A percentile compares a stretch with the other conserved stretches of the same genome.
These are phyloP conservation scores for Phalaenopsis aphrodite DNA, from an alignment of 106 monocot species.

Conservation along the genomic window DNA sequence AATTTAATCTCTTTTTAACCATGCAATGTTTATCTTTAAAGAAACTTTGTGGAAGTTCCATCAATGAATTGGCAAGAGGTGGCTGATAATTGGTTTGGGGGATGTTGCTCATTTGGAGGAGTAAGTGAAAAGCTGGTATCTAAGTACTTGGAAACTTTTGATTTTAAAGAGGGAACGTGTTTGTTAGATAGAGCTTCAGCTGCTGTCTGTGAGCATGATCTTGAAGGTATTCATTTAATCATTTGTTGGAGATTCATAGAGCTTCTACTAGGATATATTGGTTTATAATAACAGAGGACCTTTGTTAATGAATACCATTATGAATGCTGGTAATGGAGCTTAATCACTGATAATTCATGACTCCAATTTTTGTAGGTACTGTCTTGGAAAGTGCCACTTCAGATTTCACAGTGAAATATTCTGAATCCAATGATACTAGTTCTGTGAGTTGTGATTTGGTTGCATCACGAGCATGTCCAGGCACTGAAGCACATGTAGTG, in stretches of 20 bases:
- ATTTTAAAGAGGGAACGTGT: conserved; percentile 41
- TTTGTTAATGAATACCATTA: not conserved
- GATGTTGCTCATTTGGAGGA: conserved; percentile 90
- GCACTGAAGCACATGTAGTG: not conserved
- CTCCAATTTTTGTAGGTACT: conserved; percentile 1
- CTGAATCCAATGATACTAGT: conserved; percentile 7
- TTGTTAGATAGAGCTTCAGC: conserved; percentile 61
- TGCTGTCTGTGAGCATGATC: conserved; percentile 55
- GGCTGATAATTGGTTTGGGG: conserved; percentile 98
- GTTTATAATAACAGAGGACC: not conserved
- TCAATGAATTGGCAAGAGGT: conserved; percentile 79
- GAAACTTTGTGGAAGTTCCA: conserved; percentile 77
- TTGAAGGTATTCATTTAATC: conserved; percentile 36
- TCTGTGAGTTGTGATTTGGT: not conserved
- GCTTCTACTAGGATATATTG: not conserved
- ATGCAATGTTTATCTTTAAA: conserved; percentile 18
- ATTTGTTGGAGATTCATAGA: conserved; percentile 2
- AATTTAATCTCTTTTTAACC: not conserved
- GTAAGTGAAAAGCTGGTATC: conserved; percentile 68
- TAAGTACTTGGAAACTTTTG: conserved; percentile 41
- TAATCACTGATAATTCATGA: not conserved
- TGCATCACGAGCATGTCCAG: conserved; percentile 7
- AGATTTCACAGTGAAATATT: conserved; percentile 8
- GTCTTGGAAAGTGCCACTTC: not conserved
- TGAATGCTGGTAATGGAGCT: not conserved